Evolutionary conservation across 164 flowering plant genomes (phyloP).

Genomic region (Vitis labrusca): DNA sequence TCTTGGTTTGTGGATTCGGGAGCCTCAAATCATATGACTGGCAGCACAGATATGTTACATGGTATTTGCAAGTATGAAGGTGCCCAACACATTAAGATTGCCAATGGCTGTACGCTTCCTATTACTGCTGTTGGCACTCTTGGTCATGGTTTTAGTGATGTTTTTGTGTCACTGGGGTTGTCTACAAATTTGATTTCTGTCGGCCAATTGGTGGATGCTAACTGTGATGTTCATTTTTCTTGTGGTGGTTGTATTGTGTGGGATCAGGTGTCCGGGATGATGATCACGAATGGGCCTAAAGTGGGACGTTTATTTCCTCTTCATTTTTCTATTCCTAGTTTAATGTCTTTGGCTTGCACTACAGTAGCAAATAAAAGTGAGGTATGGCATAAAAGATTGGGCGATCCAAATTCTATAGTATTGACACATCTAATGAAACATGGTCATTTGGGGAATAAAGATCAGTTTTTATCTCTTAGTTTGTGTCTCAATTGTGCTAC

Average conservation of each 20-base stretch:
- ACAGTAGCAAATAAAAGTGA: neutral
- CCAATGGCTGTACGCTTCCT: neutral
- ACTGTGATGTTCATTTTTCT: slow-evolving; percentile 5
- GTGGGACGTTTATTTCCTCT: neutral
- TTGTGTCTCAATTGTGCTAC: neutral
- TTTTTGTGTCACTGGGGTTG: neutral
- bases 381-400: neutral
- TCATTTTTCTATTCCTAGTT: neutral
- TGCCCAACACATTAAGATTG: neutral
- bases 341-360: neutral
- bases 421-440: neutral
- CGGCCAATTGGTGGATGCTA: slow-evolving; percentile 1
- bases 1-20: neutral
- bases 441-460: neutral
- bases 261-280: neutral
- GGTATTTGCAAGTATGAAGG: too few species aligned
- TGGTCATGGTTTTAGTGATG: neutral
- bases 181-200: slow-evolving; percentile 4
- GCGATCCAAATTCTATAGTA: neutral
- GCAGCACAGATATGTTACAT: too few species aligned
- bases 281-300: slow-evolving; percentile 11
- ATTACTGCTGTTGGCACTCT: neutral
- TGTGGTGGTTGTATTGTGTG: slow-evolving; percentile 3
- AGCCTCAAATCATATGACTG: neutral
- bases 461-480: neutral